These are phyloP conservation scores for Verruconis gallopava DNA, from an alignment of 2,329 filamentous ascomycete genomes.

Conservation along the genomic window DNA sequence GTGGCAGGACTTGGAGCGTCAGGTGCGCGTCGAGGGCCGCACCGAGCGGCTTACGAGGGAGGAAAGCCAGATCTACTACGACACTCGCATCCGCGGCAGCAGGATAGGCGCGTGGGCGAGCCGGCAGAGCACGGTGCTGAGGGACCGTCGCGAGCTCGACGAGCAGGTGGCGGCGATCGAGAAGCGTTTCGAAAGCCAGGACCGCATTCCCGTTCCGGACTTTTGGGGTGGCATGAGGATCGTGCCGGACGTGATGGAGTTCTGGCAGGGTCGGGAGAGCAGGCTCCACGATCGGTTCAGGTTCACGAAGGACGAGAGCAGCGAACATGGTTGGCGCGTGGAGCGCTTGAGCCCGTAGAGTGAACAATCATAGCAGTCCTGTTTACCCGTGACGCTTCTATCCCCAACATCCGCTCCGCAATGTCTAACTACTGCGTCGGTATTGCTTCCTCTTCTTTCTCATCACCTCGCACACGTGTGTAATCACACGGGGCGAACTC, in stretches of 20 bases:
- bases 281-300: conserved; percentile 87
- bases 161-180: conserved; percentile 65
- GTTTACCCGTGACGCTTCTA: too few relatives aligned
- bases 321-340: conserved; percentile 47
- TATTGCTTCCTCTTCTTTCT: too few relatives aligned
- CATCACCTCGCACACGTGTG: too few relatives aligned
- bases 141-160: conserved; percentile 60
- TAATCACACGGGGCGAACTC: too few relatives aligned
- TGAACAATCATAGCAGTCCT: too few relatives aligned
- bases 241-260: conserved; percentile 77
- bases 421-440: too few relatives aligned
- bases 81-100: conserved; percentile 60
- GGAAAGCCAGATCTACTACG: conserved; percentile 58
- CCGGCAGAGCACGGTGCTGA: conserved; percentile 67
- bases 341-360: conserved; percentile 67
- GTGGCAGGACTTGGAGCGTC: conserved; percentile 77
- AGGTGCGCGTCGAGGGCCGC: conserved; percentile 77
- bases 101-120: conserved; percentile 90
- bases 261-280: conserved; percentile 87
- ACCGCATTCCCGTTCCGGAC: conserved; percentile 76
- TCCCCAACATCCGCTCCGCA: too few relatives aligned
- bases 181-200: conserved; percentile 56
- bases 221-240: conserved; percentile 92
- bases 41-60: conserved; percentile 52
- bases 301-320: conserved; percentile 50